Evolutionary conservation across 179 eudicot genomes (phyloP), one percentile per base, ranked within the genome.

Genomic region (Spinacia oleracea): DNA sequence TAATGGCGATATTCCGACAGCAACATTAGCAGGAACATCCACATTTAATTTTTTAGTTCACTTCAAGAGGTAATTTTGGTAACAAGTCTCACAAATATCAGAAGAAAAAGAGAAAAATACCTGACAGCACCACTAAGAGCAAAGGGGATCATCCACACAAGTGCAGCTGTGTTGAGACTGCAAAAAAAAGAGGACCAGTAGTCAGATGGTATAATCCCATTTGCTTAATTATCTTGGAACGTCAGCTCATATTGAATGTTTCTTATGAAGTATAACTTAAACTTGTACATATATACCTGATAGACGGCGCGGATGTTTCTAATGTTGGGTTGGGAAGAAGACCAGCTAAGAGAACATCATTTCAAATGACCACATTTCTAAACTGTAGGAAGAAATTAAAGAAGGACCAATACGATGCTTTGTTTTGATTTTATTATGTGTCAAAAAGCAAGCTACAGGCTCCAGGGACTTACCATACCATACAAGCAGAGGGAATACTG

Each of bases 261-360:
- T 65, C 34, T 65, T 1, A 35, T 32, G 46, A 18, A 27, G 27
- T 3, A 11, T 67, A 15, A 67, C 6, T 35, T 5, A 35, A 1
- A 34, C 9, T 20, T 42, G 38, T 9, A 62, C 72, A 32, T 9
- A n/a, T n/a, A n/a, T n/a, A 89, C 98, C 94, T 70, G 73, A 94
- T 89, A 25, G 98, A 92, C 66, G 92, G 92, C 76, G 87, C 96
- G 5, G 98, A n/a, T n/a, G n/a, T n/a, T n/a, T n/a, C n/a, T n/a
- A n/a, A n/a, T n/a, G n/a, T n/a, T n/a, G n/a, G n/a, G n/a, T n/a
- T n/a, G n/a, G n/a, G n/a, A n/a, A n/a, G n/a, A n/a, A n/a, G n/a
- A n/a, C n/a, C n/a, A n/a, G n/a, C n/a, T n/a, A n/a, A n/a, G n/a
- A n/a, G n/a, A n/a, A n/a, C n/a, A n/a, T n/a, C n/a, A n/a, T n/a